Percentiles rank a stretch among this genome's conserved stretches.
phyloP scores from a whole-genome alignment of 2,329 filamentous ascomycete species.

The Ambrosiella xylebori region DNA sequence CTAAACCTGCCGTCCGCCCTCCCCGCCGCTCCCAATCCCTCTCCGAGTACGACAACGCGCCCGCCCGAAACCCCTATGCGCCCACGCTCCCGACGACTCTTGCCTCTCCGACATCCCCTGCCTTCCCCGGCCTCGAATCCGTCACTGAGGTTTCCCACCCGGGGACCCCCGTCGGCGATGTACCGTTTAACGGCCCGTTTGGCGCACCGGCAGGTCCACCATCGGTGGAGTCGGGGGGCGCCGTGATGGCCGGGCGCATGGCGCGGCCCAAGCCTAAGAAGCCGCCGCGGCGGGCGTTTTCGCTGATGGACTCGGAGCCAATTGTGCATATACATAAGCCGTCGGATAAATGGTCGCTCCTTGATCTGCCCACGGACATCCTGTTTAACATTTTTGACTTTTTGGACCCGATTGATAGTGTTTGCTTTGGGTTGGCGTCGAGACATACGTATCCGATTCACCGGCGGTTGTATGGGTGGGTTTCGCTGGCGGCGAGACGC shows the following conservation, averaged over 20 bases:
- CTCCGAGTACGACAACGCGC: slow-evolving; percentile 11
- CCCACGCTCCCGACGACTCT: slow-evolving; percentile 3
- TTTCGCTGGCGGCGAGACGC: slow-evolving; percentile 40
- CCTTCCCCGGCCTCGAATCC: background rate
- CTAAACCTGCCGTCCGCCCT: slow-evolving; percentile 2
- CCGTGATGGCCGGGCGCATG: background rate
- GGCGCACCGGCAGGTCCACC: slow-evolving; percentile 12
- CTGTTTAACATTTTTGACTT: slow-evolving; percentile 44
- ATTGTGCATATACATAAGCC: slow-evolving; percentile 30
- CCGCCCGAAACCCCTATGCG: background rate
- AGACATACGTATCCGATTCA: slow-evolving; percentile 42
- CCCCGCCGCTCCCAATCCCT: slow-evolving; percentile 12
- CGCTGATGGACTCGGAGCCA: slow-evolving; percentile 42
- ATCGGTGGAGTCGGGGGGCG: slow-evolving; percentile 17
- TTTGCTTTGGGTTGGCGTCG: slow-evolving; percentile 42
- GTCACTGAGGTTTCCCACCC: background rate
- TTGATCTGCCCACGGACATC: slow-evolving; percentile 39
- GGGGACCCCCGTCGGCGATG: background rate
- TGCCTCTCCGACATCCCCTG: slow-evolving; percentile 1
- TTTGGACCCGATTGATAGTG: slow-evolving; percentile 47
- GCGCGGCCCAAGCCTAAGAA: slow-evolving; percentile 12
- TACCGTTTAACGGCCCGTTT: background rate
- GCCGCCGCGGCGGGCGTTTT: slow-evolving; percentile 38
- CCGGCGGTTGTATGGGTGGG: slow-evolving; percentile 34
- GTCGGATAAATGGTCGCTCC: slow-evolving; percentile 28